These are phyloP conservation scores for Fusarium tuaranense DNA, from an alignment of 2,329 filamentous ascomycete species.

Conservation along the genomic window DNA sequence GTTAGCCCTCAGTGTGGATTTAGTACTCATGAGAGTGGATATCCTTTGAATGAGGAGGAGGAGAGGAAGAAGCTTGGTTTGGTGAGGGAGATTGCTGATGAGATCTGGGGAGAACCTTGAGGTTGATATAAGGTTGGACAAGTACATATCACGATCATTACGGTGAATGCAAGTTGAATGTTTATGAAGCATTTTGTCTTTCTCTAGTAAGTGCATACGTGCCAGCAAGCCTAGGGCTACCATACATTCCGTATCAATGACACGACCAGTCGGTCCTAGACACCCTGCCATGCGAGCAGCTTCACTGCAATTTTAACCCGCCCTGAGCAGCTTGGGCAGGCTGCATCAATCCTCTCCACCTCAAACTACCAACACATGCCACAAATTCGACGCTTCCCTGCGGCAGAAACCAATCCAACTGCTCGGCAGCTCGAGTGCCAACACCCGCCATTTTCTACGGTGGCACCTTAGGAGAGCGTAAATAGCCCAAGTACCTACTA, in stretches of 20 bases:
- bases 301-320: not conserved
- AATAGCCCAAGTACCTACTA: not conserved
- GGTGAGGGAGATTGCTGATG: slow-evolving; percentile 77
- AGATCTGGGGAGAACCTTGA: slow-evolving; percentile 69
- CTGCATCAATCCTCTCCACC: not conserved
- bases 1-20: slow-evolving; percentile 81
- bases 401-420: too few relatives aligned
- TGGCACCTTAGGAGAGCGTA: not conserved
- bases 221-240: too few relatives aligned
- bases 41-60: slow-evolving; percentile 75
- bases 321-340: not conserved
- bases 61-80: slow-evolving; percentile 80
- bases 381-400: not conserved
- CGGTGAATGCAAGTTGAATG: not conserved
- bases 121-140: not conserved
- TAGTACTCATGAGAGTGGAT: slow-evolving; percentile 80
- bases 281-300: too few relatives aligned
- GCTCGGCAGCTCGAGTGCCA: too few relatives aligned
- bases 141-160: not conserved
- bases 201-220: not conserved
- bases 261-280: too few relatives aligned
- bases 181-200: not conserved
- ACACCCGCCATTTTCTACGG: not conserved
- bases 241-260: too few relatives aligned
- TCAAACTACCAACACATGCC: not conserved